phyloP scores from a whole-genome alignment of 768 basidiomycete genomes.

The Lentinula raphanica region DNA sequence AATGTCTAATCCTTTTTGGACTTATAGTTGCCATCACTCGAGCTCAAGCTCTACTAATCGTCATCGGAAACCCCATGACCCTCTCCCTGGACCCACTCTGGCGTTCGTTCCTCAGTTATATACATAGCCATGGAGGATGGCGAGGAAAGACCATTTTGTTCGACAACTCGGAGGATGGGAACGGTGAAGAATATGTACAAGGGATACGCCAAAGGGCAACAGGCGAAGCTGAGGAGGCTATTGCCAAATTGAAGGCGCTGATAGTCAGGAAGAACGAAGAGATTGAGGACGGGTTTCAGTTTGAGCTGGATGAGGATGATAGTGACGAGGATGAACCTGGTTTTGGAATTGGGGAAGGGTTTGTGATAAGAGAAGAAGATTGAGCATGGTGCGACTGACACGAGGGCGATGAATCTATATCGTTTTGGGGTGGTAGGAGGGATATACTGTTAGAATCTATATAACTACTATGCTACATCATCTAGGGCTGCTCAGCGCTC shows the following conservation, averaged over 20 bases:
- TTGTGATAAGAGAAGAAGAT: constrained; percentile 14
- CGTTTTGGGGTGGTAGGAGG: no score
- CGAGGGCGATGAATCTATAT: no score
- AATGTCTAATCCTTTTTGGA: neutral
- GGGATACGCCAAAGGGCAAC: constrained; percentile 12
- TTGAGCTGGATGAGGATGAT: constrained; percentile 15
- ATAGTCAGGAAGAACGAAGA: constrained; percentile 14
- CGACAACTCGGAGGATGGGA: no score
- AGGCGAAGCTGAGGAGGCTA: constrained; percentile 18
- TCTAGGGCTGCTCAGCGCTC: no score
- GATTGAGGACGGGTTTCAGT: constrained; percentile 13
- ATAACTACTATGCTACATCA: no score
- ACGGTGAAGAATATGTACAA: constrained; percentile 7
- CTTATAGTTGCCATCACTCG: constrained; percentile 52
- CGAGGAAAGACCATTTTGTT: constrained; percentile 40
- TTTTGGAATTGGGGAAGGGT: constrained; percentile 10
- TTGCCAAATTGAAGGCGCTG: constrained; percentile 14
- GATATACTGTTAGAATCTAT: no score
- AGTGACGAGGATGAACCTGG: constrained; percentile 2
- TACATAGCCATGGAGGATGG: constrained; percentile 52
- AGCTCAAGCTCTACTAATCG: constrained; percentile 53
- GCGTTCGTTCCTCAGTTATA: constrained; percentile 55
- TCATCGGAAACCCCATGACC: constrained; percentile 55
- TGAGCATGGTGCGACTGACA: constrained; percentile 9
- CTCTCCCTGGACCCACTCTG: constrained; percentile 60